Evolutionary conservation across 2,329 filamentous ascomycete species (phyloP), one percentile per base, ranked within the genome.

Genomic region (Arthrobotrys pseudoclavata): DNA sequence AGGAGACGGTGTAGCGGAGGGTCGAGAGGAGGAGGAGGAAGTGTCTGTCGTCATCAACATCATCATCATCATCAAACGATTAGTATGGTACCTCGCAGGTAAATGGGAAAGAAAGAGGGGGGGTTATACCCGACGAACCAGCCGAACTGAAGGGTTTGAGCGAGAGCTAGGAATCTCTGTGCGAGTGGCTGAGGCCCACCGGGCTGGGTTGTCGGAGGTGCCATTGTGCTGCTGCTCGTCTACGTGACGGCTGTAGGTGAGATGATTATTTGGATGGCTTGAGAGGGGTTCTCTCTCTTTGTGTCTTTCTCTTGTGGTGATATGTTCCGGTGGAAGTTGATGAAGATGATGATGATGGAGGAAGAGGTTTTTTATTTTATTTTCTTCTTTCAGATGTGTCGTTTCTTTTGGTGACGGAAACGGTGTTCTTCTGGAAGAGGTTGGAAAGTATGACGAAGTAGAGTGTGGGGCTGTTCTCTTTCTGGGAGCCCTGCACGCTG

Each of bases 81-180:
- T 50, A 48, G 45, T 71, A 47, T 37, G 53, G 80, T 52, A 26
- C 12, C 13, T 12, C 10, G 10, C 37, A n/a, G 37, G 4, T 37
- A 67, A 53, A 60, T 69, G 42, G 67, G 76, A 80, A 18, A 57
- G 61, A 68, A 64, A 80, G 82, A 64, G 42, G 31, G 20, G 40
- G 80, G 15, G 69, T 89, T 91, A 80, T 91, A 94, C 91, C 91
- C 92, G 82, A 89, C 86, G 83, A 94, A 94, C 92, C 92, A 95
- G 82, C 88, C 91, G 83, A 94, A 99, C 87, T 98, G 96, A 81
- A 98, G 87, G 53, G 94, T 98, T 85, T 97, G 90, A 80, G 91
- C 94, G 81, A 98, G 88, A 81, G 89, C 87, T 82, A 93, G 85
- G 77, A 97, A 86, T 83, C 94, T 89, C 86, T 96, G 90, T 83